A percentile compares a stretch with the other conserved stretches of the same genome.
Evolutionary conservation across 2,329 filamentous ascomycete species (phyloP).

Genomic region (Pezicula rhizophila): DNA sequence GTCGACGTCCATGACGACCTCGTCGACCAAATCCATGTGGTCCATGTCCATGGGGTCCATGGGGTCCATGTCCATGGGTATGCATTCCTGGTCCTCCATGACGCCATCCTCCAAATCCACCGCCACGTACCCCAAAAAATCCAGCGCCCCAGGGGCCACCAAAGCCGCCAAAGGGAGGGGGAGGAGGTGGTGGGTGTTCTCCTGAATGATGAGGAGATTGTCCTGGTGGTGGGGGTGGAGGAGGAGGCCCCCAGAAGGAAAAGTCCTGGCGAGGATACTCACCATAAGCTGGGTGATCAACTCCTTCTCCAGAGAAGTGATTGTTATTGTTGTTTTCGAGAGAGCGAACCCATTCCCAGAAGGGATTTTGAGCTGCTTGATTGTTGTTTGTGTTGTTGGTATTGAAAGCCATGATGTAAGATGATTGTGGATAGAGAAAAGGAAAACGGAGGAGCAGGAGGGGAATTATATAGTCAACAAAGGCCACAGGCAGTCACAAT

Average conservation of each 20-base stretch:
- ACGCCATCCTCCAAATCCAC: slow-evolving; percentile 17
- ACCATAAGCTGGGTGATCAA: slow-evolving; percentile 19
- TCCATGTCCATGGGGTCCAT: slow-evolving; percentile 11
- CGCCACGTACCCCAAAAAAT: slow-evolving; percentile 9
- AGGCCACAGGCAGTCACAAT: slow-evolving; percentile 4
- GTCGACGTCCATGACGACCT: slow-evolving; percentile 14
- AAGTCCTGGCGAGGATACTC: neutral
- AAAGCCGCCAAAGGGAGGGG: slow-evolving; percentile 8
- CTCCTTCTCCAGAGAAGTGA: slow-evolving; percentile 15
- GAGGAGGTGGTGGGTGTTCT: slow-evolving; percentile 3
- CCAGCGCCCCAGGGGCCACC: slow-evolving; percentile 14
- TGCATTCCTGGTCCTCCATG: slow-evolving; percentile 12
- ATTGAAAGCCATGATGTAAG: slow-evolving; percentile 4
- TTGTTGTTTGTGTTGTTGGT: slow-evolving; percentile 17
- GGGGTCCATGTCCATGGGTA: slow-evolving; percentile 10
- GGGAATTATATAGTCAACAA: slow-evolving; percentile 13
- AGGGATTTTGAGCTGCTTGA: slow-evolving; percentile 18
- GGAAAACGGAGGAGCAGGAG: slow-evolving; percentile 6
- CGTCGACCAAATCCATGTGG: slow-evolving; percentile 9
- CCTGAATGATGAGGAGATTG: slow-evolving; percentile 1
- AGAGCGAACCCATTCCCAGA: slow-evolving; percentile 24
- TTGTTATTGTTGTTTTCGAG: slow-evolving; percentile 12
- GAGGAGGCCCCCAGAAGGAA: slow-evolving; percentile 7
- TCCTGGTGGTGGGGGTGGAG: slow-evolving; percentile 5
- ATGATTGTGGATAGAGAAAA: slow-evolving; percentile 10